Conservation (phyloP, 1,284 basidiomycete genomes). For the Chiua sp. region DNA sequence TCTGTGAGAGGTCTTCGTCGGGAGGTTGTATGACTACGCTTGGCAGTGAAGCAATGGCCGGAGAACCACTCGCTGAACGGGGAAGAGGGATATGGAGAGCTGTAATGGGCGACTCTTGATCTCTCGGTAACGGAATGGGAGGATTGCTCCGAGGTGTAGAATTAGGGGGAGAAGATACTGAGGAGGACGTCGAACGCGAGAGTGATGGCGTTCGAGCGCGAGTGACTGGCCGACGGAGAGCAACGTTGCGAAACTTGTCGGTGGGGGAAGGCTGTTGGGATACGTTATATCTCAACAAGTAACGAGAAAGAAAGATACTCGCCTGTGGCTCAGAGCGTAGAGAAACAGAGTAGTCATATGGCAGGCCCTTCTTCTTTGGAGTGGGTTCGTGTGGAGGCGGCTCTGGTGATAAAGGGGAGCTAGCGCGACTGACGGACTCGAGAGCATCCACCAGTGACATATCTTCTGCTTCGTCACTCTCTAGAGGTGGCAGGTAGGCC, state of each 20-base stretch:
- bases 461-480: conserved; percentile 45
- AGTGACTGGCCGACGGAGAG: conserved; percentile 55
- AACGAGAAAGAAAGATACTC: conserved; percentile 22
- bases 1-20: conserved; percentile 17
- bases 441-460: conserved; percentile 64
- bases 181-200: conserved; percentile 66
- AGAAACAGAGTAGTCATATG: conserved; percentile 65
- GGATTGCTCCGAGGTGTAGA: conserved; percentile 66
- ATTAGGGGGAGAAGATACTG: conserved; percentile 61
- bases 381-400: conserved; percentile 44
- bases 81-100: conserved; percentile 59
- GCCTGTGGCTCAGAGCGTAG: conserved; percentile 71
- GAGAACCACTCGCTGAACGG: conserved; percentile 58
- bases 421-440: conserved; percentile 59
- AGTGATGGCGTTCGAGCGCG: conserved; percentile 76
- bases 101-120: conserved; percentile 51
- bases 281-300: conserved; percentile 4
- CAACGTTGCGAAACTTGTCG: conserved; percentile 70
- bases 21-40: conserved; percentile 31
- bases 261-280: conserved; percentile 60
- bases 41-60: conserved; percentile 39
- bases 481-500: conserved; percentile 50
- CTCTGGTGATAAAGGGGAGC: conserved; percentile 51
- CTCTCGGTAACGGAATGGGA: conserved; percentile 46
- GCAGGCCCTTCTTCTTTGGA: conserved; percentile 54